Percentiles rank a stretch among this genome's conserved stretches.
phyloP scores from a whole-genome alignment of 2,329 filamentous ascomycete species.

The Nemania bipapillata region DNA sequence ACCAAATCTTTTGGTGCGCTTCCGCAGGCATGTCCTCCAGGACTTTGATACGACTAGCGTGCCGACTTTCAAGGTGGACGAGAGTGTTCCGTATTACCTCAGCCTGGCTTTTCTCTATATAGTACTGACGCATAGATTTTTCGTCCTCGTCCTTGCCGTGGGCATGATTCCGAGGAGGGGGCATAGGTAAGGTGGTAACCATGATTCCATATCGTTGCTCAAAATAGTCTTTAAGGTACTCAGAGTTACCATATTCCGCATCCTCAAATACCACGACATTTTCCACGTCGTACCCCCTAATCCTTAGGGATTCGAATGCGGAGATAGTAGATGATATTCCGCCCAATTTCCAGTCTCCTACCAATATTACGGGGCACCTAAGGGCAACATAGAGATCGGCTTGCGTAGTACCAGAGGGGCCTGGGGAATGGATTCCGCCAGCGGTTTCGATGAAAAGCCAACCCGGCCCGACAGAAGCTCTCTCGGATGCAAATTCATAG shows the following conservation, averaged over 20 bases:
- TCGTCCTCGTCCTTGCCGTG: conserved; percentile 51
- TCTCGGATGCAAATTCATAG: conserved; percentile 57
- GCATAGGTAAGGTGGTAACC: conserved; percentile 67
- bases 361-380: conserved; percentile 76
- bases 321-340: conserved; percentile 84
- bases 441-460: conserved; percentile 82
- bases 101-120: conserved; percentile 59
- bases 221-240: conserved; percentile 77
- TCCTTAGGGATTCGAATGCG: conserved; percentile 78
- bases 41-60: conserved; percentile 69
- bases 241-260: conserved; percentile 70
- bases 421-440: conserved; percentile 82
- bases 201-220: conserved; percentile 65
- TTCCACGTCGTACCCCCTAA: conserved; percentile 83
- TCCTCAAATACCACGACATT: conserved; percentile 76
- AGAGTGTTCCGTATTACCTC: conserved; percentile 60
- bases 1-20: conserved; percentile 78
- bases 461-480: conserved; percentile 58
- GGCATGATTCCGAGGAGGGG: conserved; percentile 60
- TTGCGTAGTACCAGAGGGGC: conserved; percentile 78
- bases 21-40: conserved; percentile 69
- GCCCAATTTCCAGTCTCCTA: conserved; percentile 79
- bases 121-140: conserved; percentile 71
- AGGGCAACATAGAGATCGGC: conserved; percentile 81
- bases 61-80: conserved; percentile 62